Evolutionary conservation across 2,329 filamentous ascomycete species (phyloP).

Genomic region (Raffaelea albimanens): DNA sequence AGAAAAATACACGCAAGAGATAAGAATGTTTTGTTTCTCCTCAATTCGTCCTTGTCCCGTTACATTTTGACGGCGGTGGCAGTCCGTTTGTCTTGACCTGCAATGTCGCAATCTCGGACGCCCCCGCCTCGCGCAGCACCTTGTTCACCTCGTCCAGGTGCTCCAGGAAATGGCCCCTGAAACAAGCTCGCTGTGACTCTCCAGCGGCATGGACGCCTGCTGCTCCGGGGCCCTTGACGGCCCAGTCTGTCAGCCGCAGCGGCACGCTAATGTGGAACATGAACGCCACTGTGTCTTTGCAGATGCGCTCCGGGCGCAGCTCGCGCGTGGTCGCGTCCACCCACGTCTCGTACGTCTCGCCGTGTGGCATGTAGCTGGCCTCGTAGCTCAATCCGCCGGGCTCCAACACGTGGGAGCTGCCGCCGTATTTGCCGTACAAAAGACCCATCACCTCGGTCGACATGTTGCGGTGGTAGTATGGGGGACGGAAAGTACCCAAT

Average conservation of each 20-base stretch:
- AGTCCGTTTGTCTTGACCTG: not conserved
- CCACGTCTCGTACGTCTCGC: conserved; percentile 23
- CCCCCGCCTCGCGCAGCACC: conserved; percentile 20
- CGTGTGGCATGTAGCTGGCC: conserved; percentile 25
- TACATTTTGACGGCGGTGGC: no score
- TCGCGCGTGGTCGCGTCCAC: conserved; percentile 14
- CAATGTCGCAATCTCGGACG: not conserved
- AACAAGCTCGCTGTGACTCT: conserved; percentile 1
- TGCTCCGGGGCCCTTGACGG: not conserved
- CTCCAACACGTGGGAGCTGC: conserved; percentile 16
- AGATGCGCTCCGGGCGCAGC: conserved; percentile 6
- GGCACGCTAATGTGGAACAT: conserved; percentile 12
- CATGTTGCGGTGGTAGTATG: conserved; percentile 56
- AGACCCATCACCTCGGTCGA: conserved; percentile 49
- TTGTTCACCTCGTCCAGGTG: conserved; percentile 5
- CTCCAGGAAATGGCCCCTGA: conserved; percentile 5
- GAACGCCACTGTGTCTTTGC: conserved; percentile 7
- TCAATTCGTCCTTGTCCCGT: no score
- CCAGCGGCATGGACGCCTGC: not conserved
- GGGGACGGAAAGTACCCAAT: conserved; percentile 52
- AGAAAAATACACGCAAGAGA: no score
- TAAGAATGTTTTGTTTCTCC: no score
- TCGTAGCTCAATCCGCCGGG: conserved; percentile 24
- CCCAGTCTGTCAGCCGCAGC: conserved; percentile 4
- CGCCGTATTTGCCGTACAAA: conserved; percentile 27